Conservation (phyloP, 805 yeast species). For the Yarrowia divulgata region DNA sequence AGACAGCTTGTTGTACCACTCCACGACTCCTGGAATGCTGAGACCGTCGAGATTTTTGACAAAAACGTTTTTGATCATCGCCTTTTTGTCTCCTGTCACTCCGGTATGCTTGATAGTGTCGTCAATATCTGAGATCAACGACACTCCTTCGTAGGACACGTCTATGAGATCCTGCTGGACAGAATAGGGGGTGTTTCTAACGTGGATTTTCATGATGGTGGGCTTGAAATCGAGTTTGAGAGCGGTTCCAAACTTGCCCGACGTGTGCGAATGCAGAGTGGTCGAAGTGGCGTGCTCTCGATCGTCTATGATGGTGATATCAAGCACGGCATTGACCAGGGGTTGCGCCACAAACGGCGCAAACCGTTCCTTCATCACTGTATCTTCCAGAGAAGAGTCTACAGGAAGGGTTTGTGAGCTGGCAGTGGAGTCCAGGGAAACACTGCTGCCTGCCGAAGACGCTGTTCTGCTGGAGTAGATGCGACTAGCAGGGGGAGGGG, state of each 20-base stretch:
- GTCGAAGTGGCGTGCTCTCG: constrained; percentile 47
- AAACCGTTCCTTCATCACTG: constrained; percentile 66
- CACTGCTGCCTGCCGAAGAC: not conserved
- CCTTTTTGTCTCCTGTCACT: constrained; percentile 84
- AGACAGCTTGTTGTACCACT: constrained; percentile 61
- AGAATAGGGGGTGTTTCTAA: constrained; percentile 43
- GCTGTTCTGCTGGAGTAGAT: not conserved
- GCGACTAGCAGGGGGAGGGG: constrained; percentile 14
- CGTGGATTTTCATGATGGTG: constrained; percentile 53
- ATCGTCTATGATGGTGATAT: constrained; percentile 60
- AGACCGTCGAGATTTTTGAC: constrained; percentile 70
- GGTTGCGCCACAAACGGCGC: constrained; percentile 73
- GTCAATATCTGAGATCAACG: constrained; percentile 88
- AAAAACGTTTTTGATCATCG: constrained; percentile 78
- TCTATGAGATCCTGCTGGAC: constrained; percentile 54
- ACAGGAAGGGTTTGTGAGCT: not conserved
- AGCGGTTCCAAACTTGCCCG: constrained; percentile 69
- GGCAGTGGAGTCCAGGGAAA: not conserved
- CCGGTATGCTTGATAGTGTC: constrained; percentile 94
- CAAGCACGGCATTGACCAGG: constrained; percentile 63
- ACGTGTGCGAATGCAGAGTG: constrained; percentile 58
- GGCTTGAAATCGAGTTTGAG: constrained; percentile 69
- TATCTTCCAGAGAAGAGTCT: constrained; percentile 50
- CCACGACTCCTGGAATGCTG: constrained; percentile 74
- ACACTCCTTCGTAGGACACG: constrained; percentile 58